Evolutionary conservation across 306 rosid species (phyloP), one percentile per base, ranked within the genome.

Genomic region (Chamaecrista fasciculata): DNA sequence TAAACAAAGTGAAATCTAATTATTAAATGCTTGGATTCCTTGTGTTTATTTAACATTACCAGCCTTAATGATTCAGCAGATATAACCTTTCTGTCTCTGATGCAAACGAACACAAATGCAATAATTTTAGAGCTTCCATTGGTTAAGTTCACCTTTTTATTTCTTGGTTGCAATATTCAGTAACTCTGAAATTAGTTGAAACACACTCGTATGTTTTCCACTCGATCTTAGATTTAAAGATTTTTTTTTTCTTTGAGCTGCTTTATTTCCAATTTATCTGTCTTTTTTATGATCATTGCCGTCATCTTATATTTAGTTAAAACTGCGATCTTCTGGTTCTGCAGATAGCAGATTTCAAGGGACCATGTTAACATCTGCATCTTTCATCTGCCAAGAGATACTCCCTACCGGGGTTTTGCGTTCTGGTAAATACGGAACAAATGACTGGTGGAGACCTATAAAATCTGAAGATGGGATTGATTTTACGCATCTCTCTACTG

Each of bases 371-470:
- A 11, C 85, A 21, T 51, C 84, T 8, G 57, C 89, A 11, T 83
- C 98, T 60, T 86, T 86, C 66, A 80, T 90, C 61, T 79, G 84
- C 85, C 90, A 82, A 36, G 98, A 92, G 24, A 69, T 87, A 67
- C 84, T 83, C 48, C 87, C 89, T 3, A 58, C 76, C 66, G 82
- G 76, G 28, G 61, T 76, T 68, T 47, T 74, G 57, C 61, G 46
- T 68, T 73, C 87, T 8, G 87, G 80, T 23, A 83, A 75, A 69
- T 77, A 76, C 73, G 88, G 81, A 62, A 50, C 58, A 19, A 69
- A 42, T 73, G 86, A 82, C 77, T 83, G 83, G 78, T 76, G 69
- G 78, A 55, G 75, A 76, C 86, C 49, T 26, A 25, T 81, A 46
- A 86, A 87, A 80, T 73, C 71, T 2, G 95, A 92, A 81, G 77